Base-by-base conservation (phyloP, 2,329 filamentous ascomycete genomes). In the Arthrobotrys musiformis region DNA sequence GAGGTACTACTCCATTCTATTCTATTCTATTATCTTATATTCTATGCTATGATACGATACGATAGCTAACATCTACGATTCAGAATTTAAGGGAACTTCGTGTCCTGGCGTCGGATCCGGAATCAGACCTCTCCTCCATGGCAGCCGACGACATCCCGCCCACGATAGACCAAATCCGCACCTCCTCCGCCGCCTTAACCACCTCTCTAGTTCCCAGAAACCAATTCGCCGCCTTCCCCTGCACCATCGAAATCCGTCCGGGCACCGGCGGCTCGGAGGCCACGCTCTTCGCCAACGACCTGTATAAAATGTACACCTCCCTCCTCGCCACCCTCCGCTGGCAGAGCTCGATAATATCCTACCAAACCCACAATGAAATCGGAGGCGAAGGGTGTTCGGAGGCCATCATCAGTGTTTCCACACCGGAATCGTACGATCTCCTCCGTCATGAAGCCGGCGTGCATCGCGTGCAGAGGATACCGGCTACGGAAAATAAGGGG, bases 241-340 rank as follows among this genome's bases (percentile, higher is more conserved):
- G 94, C 83, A 87, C 99, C 79, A 85, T 99, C 46, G 95, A 99
- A 84, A 92, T 99, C 75, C 89, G 94, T 0, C 95, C 95, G 0
- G 95, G 95, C 0, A 94, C 93, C 0, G 95, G 95, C 40, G 95
- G 95, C 1, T 90, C 93, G 70, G 95, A 99, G 84, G 94, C 94
- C 1, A 90, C 93, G 0, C 90, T 97, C 78, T 99, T 99, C 81
- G 93, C 94, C 11, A 92, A 92, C 67, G 90, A 95, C 63, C 84
- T 99, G 5, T 89, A 97, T 80, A 89, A 90, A 80, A 98, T 99
- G 95, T 99, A 99, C 85, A 88, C 89, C 79, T 85, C 86, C 0
- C 93, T 93, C 81, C 97, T 94, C 84, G 85, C 88, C 58, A 88
- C 90, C 4, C 63, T 76, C 26, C 69, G 72, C 8, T 81, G 80